phyloP scores from a whole-genome alignment of 1,284 basidiomycete genomes.

The Anthracocystis setariae region DNA sequence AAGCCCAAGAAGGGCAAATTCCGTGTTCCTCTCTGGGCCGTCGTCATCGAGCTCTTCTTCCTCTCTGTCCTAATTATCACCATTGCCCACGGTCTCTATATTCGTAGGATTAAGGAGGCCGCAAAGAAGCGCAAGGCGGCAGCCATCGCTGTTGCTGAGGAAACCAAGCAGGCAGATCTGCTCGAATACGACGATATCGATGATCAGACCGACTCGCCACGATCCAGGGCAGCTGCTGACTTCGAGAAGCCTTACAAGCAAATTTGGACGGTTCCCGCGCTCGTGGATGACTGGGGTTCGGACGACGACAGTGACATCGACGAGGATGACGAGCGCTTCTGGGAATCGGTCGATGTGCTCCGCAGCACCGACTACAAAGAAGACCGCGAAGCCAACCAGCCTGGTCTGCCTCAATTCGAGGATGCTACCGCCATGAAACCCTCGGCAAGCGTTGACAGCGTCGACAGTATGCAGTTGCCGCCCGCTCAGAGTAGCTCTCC shows the following conservation, averaged over 20 bases:
- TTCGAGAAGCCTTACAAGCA: constrained; percentile 48
- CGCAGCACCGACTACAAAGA: constrained; percentile 38
- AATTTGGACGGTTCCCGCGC: constrained; percentile 49
- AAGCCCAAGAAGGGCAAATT: constrained; percentile 31
- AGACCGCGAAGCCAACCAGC: constrained; percentile 26
- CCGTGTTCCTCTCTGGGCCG: constrained; percentile 39
- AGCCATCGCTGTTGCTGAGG: constrained; percentile 22
- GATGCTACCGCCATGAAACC: constrained; percentile 32
- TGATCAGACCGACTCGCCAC: constrained; percentile 25
- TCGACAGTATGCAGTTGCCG: constrained; percentile 13
- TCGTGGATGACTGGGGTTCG: constrained; percentile 47
- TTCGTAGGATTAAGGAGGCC: constrained; percentile 39
- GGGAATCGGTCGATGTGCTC: constrained; percentile 42
- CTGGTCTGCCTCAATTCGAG: constrained; percentile 35
- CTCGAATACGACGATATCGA: constrained; percentile 30
- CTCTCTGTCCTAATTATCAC: constrained; percentile 37
- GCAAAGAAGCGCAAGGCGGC: constrained; percentile 43
- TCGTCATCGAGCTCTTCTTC: constrained; percentile 39
- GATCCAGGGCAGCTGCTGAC: constrained; percentile 27
- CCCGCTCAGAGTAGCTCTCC: constrained; percentile 4
- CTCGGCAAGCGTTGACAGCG: constrained; percentile 12
- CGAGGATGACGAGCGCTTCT: constrained; percentile 50
- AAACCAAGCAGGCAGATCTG: constrained; percentile 16
- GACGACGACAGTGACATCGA: constrained; percentile 42
- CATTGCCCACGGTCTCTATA: constrained; percentile 46